These are phyloP conservation scores for Pilasporangium apinafurcum DNA, from an alignment of 352 stramenopile genomes.

Conservation along the genomic window DNA sequence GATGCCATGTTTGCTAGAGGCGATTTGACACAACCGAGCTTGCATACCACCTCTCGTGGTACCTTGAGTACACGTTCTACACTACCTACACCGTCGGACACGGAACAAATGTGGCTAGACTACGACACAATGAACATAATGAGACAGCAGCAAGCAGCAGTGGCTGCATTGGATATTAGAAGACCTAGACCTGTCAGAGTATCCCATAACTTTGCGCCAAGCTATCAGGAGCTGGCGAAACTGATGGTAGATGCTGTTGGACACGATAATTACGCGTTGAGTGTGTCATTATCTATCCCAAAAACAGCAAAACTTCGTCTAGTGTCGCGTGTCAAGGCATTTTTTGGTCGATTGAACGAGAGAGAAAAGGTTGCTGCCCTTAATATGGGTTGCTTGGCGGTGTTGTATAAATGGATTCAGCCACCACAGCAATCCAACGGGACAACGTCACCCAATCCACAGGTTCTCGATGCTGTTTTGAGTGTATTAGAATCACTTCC, in stretches of 20 bases:
- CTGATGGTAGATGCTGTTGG: constrained; percentile 62
- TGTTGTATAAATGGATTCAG: constrained; percentile 62
- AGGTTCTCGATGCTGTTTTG: constrained; percentile 64
- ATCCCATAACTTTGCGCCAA: constrained; percentile 31
- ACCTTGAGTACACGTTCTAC: constrained; percentile 19
- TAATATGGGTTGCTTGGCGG: constrained; percentile 44
- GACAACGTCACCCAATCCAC: constrained; percentile 29
- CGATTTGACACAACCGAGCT: constrained; percentile 33
- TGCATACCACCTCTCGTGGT: constrained; percentile 17
- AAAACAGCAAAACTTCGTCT: constrained; percentile 72
- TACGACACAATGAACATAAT: too few relatives aligned
- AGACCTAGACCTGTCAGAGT: constrained; percentile 8
- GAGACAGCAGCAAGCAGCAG: constrained; percentile 35
- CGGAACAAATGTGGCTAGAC: constrained; percentile 63
- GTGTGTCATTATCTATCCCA: constrained; percentile 59
- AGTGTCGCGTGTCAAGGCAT: constrained; percentile 65
- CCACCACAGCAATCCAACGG: constrained; percentile 5
- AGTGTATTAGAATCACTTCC: constrained; percentile 43
- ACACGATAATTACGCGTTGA: constrained; percentile 75
- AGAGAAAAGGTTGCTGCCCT: constrained; percentile 47
- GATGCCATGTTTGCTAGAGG: constrained; percentile 71
- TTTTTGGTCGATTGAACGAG: constrained; percentile 52
- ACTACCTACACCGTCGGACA: constrained; percentile 5
- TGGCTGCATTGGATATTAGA: constrained; percentile 5
- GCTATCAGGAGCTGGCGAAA: constrained; percentile 59